A percentile compares a stretch with the other conserved stretches of the same genome.
These are phyloP conservation scores for Ormosia semicastrata DNA, from an alignment of 306 rosid species.

Conservation along the genomic window DNA sequence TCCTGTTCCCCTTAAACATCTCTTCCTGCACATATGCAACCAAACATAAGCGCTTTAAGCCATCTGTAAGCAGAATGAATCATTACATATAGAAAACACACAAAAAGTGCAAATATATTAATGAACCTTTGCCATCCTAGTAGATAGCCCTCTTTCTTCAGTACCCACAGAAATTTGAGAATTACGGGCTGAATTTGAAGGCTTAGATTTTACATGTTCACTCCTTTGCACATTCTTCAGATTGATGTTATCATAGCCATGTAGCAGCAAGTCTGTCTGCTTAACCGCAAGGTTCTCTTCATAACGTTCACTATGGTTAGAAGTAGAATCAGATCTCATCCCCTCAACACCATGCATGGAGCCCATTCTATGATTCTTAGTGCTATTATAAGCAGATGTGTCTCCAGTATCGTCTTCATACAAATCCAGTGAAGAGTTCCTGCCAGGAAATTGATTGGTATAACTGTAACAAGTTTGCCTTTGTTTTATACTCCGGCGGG, in stretches of 20 bases:
- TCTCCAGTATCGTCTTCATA: conserved; percentile 60
- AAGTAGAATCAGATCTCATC: conserved; percentile 51
- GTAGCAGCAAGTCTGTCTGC: conserved; percentile 33
- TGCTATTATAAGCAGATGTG: conserved; percentile 46
- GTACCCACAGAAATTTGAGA: conserved; percentile 37
- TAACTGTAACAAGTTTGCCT: conserved; percentile 35
- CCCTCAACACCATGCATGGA: conserved; percentile 54
- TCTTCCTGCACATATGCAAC: conserved; percentile 50
- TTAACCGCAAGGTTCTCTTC: conserved; percentile 50
- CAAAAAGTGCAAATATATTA: conserved; percentile 19
- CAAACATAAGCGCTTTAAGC: conserved; percentile 19
- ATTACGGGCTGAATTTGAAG: conserved; percentile 42
- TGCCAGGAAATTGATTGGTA: conserved; percentile 41
- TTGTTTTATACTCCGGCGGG: conserved; percentile 41
- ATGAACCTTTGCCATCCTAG: conserved; percentile 47
- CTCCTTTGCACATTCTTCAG: conserved; percentile 48
- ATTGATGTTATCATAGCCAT: conserved; percentile 43
- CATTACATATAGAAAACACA: neutral
- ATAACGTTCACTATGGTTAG: conserved; percentile 53
- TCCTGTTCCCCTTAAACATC: conserved; percentile 48
- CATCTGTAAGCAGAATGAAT: neutral
- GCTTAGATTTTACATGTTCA: conserved; percentile 52
- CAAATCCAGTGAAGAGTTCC: conserved; percentile 63
- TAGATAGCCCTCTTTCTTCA: conserved; percentile 50
- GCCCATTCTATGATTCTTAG: conserved; percentile 49